Evolutionary conservation across 805 yeast species (phyloP).

Genomic region (Saccharomyces eubayanus): DNA sequence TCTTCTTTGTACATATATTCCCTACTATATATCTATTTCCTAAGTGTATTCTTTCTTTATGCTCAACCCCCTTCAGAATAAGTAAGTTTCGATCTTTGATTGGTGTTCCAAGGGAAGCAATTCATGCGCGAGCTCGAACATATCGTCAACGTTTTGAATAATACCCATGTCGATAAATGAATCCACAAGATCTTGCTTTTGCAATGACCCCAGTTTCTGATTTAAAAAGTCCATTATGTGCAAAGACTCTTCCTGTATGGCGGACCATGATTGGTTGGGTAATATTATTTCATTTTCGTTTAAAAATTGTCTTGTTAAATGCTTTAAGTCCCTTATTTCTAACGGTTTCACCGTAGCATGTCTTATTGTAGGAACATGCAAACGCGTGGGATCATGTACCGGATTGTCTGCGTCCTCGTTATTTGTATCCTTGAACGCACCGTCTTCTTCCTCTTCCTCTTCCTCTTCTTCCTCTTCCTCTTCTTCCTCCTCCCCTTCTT

Average conservation of each 20-base stretch:
- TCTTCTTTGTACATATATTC: background rate
- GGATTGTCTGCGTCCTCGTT: background rate
- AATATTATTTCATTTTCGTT: background rate
- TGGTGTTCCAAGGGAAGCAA: background rate
- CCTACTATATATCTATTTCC: background rate
- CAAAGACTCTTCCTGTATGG: background rate
- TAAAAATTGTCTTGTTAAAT: background rate
- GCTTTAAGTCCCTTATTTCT: background rate
- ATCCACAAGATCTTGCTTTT: background rate
- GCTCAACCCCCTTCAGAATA: background rate
- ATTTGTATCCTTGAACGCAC: background rate
- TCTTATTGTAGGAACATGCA: background rate
- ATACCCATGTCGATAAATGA: background rate
- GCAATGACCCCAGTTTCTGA: background rate
- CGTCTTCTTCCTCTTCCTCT: background rate
- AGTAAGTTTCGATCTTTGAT: background rate
- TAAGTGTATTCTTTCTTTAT: background rate
- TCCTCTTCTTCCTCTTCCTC: background rate
- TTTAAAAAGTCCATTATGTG: background rate
- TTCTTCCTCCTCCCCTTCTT: background rate
- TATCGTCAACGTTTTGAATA: background rate
- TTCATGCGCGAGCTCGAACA: background rate
- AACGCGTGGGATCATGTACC: background rate
- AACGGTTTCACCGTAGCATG: background rate
- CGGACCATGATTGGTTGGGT: background rate